A percentile compares a stretch with the other conserved stretches of the same genome.
phyloP scores from a whole-genome alignment of 805 yeast species.

The Kodamaea fukazawae region DNA sequence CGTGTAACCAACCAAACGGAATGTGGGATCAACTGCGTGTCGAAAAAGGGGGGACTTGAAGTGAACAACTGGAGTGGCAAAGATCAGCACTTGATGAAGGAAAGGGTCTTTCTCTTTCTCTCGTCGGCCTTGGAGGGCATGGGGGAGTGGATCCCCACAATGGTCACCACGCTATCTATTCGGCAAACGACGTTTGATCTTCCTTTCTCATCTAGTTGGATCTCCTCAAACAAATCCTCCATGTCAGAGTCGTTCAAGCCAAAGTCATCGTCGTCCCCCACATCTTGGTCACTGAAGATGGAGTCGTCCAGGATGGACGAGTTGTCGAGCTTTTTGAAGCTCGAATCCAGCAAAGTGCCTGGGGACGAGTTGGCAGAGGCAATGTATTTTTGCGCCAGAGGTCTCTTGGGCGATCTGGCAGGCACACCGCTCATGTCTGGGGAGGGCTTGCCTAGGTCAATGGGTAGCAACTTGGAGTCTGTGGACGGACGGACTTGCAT shows the following conservation, averaged over 20 bases:
- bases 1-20: too few species aligned
- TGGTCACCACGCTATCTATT: slow-evolving; percentile 25
- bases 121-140: slow-evolving; percentile 3
- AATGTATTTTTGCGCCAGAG: not conserved
- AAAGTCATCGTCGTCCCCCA: not conserved
- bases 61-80: too few species aligned
- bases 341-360: slow-evolving; percentile 18
- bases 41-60: too few species aligned
- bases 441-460: too few species aligned
- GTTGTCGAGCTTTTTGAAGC: slow-evolving; percentile 14
- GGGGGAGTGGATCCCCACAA: slow-evolving; percentile 14
- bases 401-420: slow-evolving; percentile 8
- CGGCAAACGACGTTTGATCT: slow-evolving; percentile 17
- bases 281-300: slow-evolving; percentile 12
- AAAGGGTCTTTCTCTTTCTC: slow-evolving; percentile 11
- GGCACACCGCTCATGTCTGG: not conserved
- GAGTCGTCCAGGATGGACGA: slow-evolving; percentile 16
- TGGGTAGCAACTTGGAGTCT: not conserved
- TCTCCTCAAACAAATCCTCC: slow-evolving; percentile 20
- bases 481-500: not conserved
- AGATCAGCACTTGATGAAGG: slow-evolving; percentile 9
- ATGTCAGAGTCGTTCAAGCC: slow-evolving; percentile 12
- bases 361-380: slow-evolving; percentile 13
- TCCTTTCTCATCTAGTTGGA: slow-evolving; percentile 17
- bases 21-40: too few species aligned